Evolutionary conservation across 352 stramenopile genomes (phyloP).

Genomic region (Peronosclerospora sorghi): DNA sequence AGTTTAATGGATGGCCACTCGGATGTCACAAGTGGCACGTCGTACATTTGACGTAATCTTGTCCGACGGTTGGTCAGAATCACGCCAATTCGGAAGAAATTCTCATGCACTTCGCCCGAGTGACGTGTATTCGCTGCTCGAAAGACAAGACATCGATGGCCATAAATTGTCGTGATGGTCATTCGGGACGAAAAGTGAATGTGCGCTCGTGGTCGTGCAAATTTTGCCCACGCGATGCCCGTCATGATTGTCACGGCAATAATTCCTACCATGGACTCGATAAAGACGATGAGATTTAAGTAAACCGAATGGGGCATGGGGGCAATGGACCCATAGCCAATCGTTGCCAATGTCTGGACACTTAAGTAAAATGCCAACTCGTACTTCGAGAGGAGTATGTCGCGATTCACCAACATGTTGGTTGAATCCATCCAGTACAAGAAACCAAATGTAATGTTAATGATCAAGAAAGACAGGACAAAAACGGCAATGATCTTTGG

Average conservation of each 20-base stretch:
- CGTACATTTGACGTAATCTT: slow-evolving; percentile 68
- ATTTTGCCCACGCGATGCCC: slow-evolving; percentile 80
- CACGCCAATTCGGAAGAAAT: slow-evolving; percentile 75
- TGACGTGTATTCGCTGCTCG: slow-evolving; percentile 70
- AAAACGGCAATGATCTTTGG: slow-evolving; percentile 64
- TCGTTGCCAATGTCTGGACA: slow-evolving; percentile 71
- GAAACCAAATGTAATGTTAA: slow-evolving; percentile 53
- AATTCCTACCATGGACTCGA: slow-evolving; percentile 67
- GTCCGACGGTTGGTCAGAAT: slow-evolving; percentile 79
- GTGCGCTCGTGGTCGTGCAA: slow-evolving; percentile 61
- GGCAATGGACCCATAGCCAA: slow-evolving; percentile 68
- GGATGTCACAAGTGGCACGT: slow-evolving; percentile 64
- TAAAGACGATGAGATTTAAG: slow-evolving; percentile 71
- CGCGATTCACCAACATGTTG: slow-evolving; percentile 31
- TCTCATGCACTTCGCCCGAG: slow-evolving; percentile 70
- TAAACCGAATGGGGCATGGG: slow-evolving; percentile 37
- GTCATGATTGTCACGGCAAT: slow-evolving; percentile 77
- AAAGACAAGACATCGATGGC: slow-evolving; percentile 70
- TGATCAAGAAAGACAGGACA: slow-evolving; percentile 47
- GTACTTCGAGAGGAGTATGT: slow-evolving; percentile 41
- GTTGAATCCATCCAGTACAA: slow-evolving; percentile 44
- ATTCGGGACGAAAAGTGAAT: slow-evolving; percentile 75
- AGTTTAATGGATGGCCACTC: slow-evolving; percentile 80
- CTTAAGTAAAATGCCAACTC: slow-evolving; percentile 74
- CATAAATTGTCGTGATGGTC: slow-evolving; percentile 56